phyloP scores from a whole-genome alignment of 179 eudicot genomes.

The Silene vulgaris region DNA sequence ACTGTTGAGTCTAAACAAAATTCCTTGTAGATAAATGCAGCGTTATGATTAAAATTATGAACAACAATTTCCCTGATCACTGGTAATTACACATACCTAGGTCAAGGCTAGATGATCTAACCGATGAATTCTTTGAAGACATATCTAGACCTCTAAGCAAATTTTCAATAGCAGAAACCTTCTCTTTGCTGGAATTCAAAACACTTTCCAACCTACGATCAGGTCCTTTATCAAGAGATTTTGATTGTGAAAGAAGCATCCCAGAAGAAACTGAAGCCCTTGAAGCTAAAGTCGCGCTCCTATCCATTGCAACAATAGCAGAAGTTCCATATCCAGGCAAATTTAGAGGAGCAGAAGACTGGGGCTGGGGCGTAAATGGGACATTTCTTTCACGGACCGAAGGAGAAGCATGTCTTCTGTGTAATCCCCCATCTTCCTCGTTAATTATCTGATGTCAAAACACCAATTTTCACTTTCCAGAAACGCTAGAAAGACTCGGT shows the following conservation, averaged over 20 bases:
- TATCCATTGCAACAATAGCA: conserved; percentile 95
- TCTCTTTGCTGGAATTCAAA: conserved; percentile 82
- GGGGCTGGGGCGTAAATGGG: conserved; percentile 52
- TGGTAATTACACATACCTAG: conserved; percentile 50
- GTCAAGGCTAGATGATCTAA: conserved; percentile 89
- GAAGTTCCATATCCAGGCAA: conserved; percentile 94
- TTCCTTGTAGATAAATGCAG: not conserved
- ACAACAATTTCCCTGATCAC: not conserved
- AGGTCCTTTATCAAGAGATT: conserved; percentile 53
- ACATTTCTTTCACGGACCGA: conserved; percentile 70
- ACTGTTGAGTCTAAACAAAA: conserved; percentile 22
- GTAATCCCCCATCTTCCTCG: conserved; percentile 92
- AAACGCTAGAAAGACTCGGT: not conserved
- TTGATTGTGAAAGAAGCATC: conserved; percentile 63
- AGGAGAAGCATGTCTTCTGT: conserved; percentile 94
- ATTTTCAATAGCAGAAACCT: conserved; percentile 94
- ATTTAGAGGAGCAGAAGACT: conserved; percentile 55
- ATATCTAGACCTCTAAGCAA: conserved; percentile 82
- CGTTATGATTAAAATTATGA: not conserved
- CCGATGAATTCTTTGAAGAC: conserved; percentile 51
- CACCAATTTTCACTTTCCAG: conserved; percentile 8
- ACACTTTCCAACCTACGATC: conserved; percentile 90
- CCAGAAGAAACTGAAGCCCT: conserved; percentile 66
- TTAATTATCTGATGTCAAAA: conserved; percentile 55
- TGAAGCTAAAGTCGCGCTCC: conserved; percentile 64